phyloP scores from a whole-genome alignment of 495 filamentous ascomycete species.

The Neurospora terricola region DNA sequence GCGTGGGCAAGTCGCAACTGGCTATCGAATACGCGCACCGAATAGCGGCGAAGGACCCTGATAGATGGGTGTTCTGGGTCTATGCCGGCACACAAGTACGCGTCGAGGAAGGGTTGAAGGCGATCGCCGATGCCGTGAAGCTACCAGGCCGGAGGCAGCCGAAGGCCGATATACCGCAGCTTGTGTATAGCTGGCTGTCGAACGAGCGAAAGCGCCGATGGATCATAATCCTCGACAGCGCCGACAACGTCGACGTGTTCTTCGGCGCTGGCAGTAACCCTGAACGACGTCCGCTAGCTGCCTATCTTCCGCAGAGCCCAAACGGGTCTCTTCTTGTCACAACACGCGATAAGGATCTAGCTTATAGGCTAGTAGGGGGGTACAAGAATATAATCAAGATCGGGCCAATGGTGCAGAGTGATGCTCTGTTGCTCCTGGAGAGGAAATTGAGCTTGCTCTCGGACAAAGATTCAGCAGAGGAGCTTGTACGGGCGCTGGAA shows the following conservation, averaged over 20 bases:
- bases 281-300: too few relatives aligned
- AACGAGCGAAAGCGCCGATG: conserved; percentile 27
- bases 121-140: conserved; percentile 26
- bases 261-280: background rate
- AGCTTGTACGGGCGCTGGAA: conserved; percentile 30
- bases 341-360: conserved; percentile 21
- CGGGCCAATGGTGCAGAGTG: background rate
- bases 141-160: conserved; percentile 27
- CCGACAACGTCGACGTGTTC: conserved; percentile 28
- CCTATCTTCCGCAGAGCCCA: background rate
- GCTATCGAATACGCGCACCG: conserved; percentile 31
- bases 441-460: conserved; percentile 13
- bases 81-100: conserved; percentile 25
- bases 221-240: conserved; percentile 38
- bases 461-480: conserved; percentile 7
- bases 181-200: conserved; percentile 31
- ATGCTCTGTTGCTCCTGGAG: conserved; percentile 20
- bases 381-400: conserved; percentile 7
- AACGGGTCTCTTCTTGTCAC: too few relatives aligned
- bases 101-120: conserved; percentile 27
- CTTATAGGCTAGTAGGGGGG: conserved; percentile 13
- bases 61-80: conserved; percentile 33
- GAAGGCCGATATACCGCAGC: conserved; percentile 22
- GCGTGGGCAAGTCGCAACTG: conserved; percentile 15
- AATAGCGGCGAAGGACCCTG: conserved; percentile 10